Evolutionary conservation across 371 early-diverging fungal species (phyloP), one percentile per base, ranked within the genome.

Genomic region (Rhizopus stolonifer): DNA sequence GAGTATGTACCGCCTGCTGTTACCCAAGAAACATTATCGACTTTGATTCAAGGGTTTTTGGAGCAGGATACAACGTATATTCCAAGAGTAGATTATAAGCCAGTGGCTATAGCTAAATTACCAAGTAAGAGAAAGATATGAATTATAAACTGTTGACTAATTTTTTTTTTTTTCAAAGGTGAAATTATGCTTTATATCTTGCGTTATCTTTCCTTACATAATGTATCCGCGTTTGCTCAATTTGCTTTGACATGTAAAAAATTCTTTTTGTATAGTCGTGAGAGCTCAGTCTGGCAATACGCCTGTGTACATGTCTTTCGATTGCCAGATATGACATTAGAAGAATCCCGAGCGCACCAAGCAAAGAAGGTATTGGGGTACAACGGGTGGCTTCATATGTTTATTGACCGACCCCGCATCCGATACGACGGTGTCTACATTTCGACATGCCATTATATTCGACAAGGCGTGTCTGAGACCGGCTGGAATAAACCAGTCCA

Each of bases 361-460:
- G 24, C 29, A 2, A 42, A 60, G 4, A 38, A 60, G 42, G 77
- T 72, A 9, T 11, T 60, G 29, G 29, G 59, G 4, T 74, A 63
- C 42, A 51, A 60, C 46, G 70, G 70, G 42, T 74, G 77, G 79
- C 54, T 65, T 51, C 58, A 64, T 0, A 77, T 86, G 82, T 87
- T 74, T 65, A 65, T 83, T 26, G 81, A 85, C 47, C 68, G 81
- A 17, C 88, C 90, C 2, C 67, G 88, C 9, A 61, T 87, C 26
- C 70, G 86, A 15, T 72, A 74, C 34, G 88, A 87, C 63, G 90
- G 90, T 4, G 66, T 85, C 2, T 88, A 83, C 50, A 86, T 86
- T 10, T 82, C 87, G 1, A 82, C 76, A 3, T 79, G 86, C 49
- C 72, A 79, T 53, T 88, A 88, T 63, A 59, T 83, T 18, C 65